Percentiles rank a stretch among this genome's conserved stretches.
Evolutionary conservation across 2,329 filamentous ascomycete species (phyloP).

Genomic region (Aureobasidium uvarum): DNA sequence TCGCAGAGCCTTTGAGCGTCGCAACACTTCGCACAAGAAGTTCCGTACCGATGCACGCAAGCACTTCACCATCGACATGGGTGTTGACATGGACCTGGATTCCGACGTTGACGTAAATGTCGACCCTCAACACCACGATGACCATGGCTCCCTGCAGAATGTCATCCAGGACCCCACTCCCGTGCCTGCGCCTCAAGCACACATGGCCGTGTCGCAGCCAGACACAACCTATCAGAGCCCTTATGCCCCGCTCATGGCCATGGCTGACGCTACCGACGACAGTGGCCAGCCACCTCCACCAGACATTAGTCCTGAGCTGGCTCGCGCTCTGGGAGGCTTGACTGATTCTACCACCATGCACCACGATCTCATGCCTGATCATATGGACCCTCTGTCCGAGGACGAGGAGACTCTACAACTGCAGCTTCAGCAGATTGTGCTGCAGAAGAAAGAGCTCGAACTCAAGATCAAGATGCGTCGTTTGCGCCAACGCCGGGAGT

Average conservation of each 20-base stretch:
- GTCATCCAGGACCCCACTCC: conserved; percentile 26
- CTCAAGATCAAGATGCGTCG: conserved; percentile 40
- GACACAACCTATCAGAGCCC: conserved; percentile 37
- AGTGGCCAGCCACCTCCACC: conserved; percentile 28
- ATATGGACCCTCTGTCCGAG: conserved; percentile 33
- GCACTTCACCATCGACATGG: conserved; percentile 27
- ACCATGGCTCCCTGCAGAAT: conserved; percentile 28
- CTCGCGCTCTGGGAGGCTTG: conserved; percentile 25
- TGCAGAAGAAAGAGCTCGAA: conserved; percentile 41
- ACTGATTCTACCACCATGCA: conserved; percentile 13
- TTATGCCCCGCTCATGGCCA: conserved; percentile 36
- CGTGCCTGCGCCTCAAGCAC: background rate
- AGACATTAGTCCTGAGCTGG: conserved; percentile 27
- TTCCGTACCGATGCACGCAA: conserved; percentile 29
- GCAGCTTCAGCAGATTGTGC: conserved; percentile 39
- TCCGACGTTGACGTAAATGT: background rate
- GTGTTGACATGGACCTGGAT: background rate
- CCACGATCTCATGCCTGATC: conserved; percentile 20
- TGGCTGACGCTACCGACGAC: conserved; percentile 30
- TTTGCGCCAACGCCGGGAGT: conserved; percentile 30
- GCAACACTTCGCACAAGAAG: conserved; percentile 33
- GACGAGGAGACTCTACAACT: conserved; percentile 41
- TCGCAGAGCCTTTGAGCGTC: conserved; percentile 40
- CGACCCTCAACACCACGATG: background rate
- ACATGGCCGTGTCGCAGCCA: conserved; percentile 9